Conservation (phyloP, 2,329 filamentous ascomycete genomes). For the Cadophora luteo-olivacea region DNA sequence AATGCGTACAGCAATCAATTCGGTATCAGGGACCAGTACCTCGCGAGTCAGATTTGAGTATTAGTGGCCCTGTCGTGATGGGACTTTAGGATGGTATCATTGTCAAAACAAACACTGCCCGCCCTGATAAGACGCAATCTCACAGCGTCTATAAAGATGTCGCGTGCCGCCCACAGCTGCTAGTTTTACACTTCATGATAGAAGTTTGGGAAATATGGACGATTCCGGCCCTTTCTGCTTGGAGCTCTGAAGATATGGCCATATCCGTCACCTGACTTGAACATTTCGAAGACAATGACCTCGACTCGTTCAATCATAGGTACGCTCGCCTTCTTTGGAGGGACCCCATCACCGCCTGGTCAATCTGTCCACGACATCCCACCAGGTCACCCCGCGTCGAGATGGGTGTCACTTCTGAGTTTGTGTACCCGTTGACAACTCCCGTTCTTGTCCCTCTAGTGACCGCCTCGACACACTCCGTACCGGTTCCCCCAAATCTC, state of each 20-base stretch:
- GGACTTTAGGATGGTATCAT: slow-evolving; percentile 33
- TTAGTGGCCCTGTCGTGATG: slow-evolving; percentile 29
- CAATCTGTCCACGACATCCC: background rate
- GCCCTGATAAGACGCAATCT: slow-evolving; percentile 31
- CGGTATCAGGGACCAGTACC: background rate
- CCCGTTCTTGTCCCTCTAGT: slow-evolving; percentile 12
- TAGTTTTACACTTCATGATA: background rate
- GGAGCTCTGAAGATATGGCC: background rate
- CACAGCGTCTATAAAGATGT: slow-evolving; percentile 30
- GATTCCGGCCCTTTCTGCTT: background rate
- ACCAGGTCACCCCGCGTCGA: slow-evolving; percentile 7
- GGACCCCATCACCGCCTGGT: slow-evolving; percentile 7
- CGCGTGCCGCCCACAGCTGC: slow-evolving; percentile 21
- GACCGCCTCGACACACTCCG: background rate
- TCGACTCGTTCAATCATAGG: background rate
- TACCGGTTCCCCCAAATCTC: background rate
- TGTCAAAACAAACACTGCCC: slow-evolving; percentile 26
- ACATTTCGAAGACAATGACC: background rate
- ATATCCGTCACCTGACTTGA: slow-evolving; percentile 19
- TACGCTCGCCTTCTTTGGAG: background rate
- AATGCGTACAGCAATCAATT: slow-evolving; percentile 25
- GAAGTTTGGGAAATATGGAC: background rate
- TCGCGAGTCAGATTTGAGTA: slow-evolving; percentile 24
- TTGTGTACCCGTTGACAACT: slow-evolving; percentile 19
- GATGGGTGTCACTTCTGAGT: slow-evolving; percentile 14